These are phyloP conservation scores for Maudiozyma saulgeensis DNA, from an alignment of 805 yeast species.

Conservation along the genomic window DNA sequence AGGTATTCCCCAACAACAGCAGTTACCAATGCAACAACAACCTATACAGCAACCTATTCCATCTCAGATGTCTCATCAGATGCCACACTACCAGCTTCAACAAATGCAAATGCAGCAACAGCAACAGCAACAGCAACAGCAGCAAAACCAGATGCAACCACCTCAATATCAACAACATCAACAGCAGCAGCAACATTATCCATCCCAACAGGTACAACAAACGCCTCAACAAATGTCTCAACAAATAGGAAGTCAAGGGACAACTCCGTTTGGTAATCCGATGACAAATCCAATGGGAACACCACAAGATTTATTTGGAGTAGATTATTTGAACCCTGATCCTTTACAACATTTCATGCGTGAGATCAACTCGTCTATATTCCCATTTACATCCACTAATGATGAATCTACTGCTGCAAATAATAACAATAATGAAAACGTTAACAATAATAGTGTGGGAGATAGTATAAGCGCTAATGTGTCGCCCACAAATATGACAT, in stretches of 20 bases:
- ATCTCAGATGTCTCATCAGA: neutral
- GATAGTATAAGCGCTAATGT: neutral
- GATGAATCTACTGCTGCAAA: neutral
- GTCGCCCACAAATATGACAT: neutral
- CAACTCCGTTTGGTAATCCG: neutral
- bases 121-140: neutral
- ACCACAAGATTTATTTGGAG: slow-evolving; percentile 10
- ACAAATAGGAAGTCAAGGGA: neutral
- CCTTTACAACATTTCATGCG: slow-evolving; percentile 18
- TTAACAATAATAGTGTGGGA: neutral
- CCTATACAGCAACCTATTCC: neutral
- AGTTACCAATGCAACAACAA: neutral
- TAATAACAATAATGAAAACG: neutral
- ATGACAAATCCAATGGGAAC: neutral
- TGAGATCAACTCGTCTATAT: slow-evolving; percentile 10
- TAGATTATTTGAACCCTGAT: slow-evolving; percentile 14
- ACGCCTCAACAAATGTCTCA: slow-evolving; percentile 2
- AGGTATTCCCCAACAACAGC: neutral
- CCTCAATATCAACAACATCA: slow-evolving; percentile 4
- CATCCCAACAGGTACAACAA: slow-evolving; percentile 1
- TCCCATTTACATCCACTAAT: slow-evolving; percentile 1
- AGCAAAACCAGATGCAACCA: neutral
- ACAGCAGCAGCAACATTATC: slow-evolving; percentile 1
- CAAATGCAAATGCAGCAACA: neutral
- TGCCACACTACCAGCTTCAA: neutral